Conservation (phyloP, 2,329 filamentous ascomycete genomes). For the Penicillium sp. region DNA sequence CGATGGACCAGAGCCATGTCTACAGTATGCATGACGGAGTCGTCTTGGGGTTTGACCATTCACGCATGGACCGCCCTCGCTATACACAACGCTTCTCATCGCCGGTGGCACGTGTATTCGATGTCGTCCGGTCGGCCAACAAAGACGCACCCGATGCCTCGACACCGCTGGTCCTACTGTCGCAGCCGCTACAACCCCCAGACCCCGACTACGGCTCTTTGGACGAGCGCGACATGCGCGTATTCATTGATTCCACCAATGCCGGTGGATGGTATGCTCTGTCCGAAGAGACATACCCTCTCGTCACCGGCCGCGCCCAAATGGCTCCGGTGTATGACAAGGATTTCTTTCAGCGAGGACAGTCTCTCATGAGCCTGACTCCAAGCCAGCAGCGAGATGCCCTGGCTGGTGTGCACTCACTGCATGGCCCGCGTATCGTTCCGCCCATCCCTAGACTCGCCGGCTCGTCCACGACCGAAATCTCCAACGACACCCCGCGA, state of each 20-base stretch:
- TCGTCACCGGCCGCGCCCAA: conserved; percentile 67
- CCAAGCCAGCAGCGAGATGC: conserved; percentile 53
- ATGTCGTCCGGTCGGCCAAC: conserved; percentile 71
- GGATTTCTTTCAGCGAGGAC: conserved; percentile 42
- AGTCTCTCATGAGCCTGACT: conserved; percentile 37
- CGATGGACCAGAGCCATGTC: conserved; percentile 83
- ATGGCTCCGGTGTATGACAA: conserved; percentile 55
- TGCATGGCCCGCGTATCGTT: conserved; percentile 47
- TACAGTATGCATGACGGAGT: conserved; percentile 81
- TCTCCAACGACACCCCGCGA: conserved; percentile 38
- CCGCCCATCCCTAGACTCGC: conserved; percentile 46
- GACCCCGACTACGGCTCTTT: conserved; percentile 41
- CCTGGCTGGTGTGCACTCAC: conserved; percentile 67
- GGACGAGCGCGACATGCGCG: conserved; percentile 56
- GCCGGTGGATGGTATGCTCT: conserved; percentile 91
- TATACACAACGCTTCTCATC: conserved; percentile 67
- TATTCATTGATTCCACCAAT: conserved; percentile 84
- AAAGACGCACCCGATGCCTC: conserved; percentile 56
- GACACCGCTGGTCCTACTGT: conserved; percentile 74
- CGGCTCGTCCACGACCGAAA: conserved; percentile 33
- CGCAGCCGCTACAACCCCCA: conserved; percentile 69
- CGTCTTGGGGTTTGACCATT: conserved; percentile 73
- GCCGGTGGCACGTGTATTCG: conserved; percentile 83
- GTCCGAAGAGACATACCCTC: conserved; percentile 78
- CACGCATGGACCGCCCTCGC: conserved; percentile 50